phyloP scores from a whole-genome alignment of 768 basidiomycete species.

The Lepiota brunneoincarnata region DNA sequence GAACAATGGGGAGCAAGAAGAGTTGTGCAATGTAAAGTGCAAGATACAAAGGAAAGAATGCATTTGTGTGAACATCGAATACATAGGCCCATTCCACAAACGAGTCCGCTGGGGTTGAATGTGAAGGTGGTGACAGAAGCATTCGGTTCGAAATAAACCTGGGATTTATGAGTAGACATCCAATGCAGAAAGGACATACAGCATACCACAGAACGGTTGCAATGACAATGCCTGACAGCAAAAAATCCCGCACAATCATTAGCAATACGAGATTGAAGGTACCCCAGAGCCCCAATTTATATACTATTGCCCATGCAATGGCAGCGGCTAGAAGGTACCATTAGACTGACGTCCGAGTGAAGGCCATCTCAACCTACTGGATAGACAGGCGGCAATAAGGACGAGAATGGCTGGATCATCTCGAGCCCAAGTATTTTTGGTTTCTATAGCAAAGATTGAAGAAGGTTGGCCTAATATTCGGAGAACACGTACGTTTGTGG shows the following conservation, averaged over 20 bases:
- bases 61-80: conserved; percentile 95
- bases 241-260: conserved; percentile 89
- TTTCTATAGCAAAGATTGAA: conserved; percentile 51
- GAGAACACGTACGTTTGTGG: conserved; percentile 75
- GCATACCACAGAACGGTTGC: conserved; percentile 77
- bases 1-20: conserved; percentile 79
- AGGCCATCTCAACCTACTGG: conserved; percentile 45
- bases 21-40: conserved; percentile 88
- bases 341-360: neutral
- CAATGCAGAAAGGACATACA: conserved; percentile 14
- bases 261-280: conserved; percentile 64
- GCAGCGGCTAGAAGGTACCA: conserved; percentile 59
- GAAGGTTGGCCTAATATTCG: neutral
- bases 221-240: conserved; percentile 70
- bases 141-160: conserved; percentile 74
- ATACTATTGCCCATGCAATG: conserved; percentile 83
- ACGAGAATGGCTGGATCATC: conserved; percentile 96
- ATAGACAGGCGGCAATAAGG: conserved; percentile 76
- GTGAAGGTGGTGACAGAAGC: conserved; percentile 69
- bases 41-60: conserved; percentile 93
- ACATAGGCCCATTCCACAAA: conserved; percentile 91
- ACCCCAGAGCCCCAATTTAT: conserved; percentile 56
- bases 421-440: conserved; percentile 97
- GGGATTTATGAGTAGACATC: conserved; percentile 8
- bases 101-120: conserved; percentile 67